phyloP scores from a whole-genome alignment of 305 asterid genomes.

The Solanum hybrid region DNA sequence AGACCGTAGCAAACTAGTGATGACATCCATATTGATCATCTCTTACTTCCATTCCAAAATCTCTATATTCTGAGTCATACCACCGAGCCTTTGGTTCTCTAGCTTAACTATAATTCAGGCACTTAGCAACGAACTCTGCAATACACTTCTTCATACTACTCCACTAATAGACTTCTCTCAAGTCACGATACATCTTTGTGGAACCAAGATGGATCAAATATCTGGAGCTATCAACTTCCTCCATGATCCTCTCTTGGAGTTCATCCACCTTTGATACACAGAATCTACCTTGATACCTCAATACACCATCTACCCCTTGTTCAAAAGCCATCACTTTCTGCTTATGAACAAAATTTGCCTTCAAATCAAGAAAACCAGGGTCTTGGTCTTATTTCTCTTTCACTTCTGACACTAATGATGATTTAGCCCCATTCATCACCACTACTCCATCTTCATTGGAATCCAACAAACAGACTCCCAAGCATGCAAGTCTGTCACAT shows the following conservation, averaged over 20 bases:
- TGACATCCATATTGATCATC: background rate
- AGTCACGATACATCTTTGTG: background rate
- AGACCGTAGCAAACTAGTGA: background rate
- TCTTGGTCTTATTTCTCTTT: background rate
- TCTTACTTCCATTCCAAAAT: background rate
- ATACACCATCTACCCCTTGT: background rate
- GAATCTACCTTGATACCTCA: background rate
- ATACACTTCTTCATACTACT: background rate
- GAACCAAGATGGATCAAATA: background rate
- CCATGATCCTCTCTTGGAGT: background rate
- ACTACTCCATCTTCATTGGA: background rate
- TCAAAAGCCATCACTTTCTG: background rate
- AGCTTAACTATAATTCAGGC: background rate
- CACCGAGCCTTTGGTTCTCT: background rate
- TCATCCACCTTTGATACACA: background rate
- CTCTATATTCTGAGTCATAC: background rate
- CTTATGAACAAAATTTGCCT: too few relatives aligned
- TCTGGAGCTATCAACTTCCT: too few relatives aligned
- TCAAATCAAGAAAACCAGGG: background rate
- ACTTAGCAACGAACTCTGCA: background rate
- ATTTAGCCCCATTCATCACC: background rate
- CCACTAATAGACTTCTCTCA: background rate
- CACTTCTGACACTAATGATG: background rate
- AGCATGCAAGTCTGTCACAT: background rate
- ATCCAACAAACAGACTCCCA: background rate